phyloP scores from a whole-genome alignment of 495 filamentous ascomycete genomes.

The Podospora didyma region DNA sequence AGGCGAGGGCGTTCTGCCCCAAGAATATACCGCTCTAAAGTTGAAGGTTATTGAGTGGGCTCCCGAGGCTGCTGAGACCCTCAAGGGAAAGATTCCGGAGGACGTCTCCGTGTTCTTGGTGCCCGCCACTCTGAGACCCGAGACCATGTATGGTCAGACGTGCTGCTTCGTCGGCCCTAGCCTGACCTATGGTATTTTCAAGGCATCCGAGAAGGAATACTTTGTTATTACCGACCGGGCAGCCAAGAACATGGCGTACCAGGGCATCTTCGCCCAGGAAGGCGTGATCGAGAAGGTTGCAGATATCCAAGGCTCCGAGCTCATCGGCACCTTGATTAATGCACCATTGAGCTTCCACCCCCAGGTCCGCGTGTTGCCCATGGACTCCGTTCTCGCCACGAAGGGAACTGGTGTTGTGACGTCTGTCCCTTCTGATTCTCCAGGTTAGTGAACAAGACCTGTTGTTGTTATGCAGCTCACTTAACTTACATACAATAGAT shows the following conservation, averaged over 20 bases:
- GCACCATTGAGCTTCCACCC: conserved; percentile 81
- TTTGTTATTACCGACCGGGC: conserved; percentile 80
- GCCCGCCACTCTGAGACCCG: conserved; percentile 81
- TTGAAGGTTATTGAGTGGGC: conserved; percentile 80
- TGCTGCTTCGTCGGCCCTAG: conserved; percentile 83
- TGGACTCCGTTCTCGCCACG: conserved; percentile 82
- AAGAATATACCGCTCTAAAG: conserved; percentile 87
- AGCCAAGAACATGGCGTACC: conserved; percentile 90
- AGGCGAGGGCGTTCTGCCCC: conserved; percentile 79
- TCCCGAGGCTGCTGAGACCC: conserved; percentile 54
- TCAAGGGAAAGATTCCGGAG: conserved; percentile 69
- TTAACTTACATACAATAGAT: conserved; percentile 27
- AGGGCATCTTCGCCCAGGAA: conserved; percentile 70
- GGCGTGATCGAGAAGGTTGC: conserved; percentile 61
- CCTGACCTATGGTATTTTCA: conserved; percentile 7
- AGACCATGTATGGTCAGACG: conserved; percentile 97
- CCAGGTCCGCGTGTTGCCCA: conserved; percentile 78
- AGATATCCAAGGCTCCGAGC: conserved; percentile 64
- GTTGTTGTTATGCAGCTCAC: neutral
- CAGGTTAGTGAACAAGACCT: conserved; percentile 34
- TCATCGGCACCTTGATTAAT: conserved; percentile 76
- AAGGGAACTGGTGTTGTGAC: conserved; percentile 95
- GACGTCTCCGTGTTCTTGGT: conserved; percentile 79
- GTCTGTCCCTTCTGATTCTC: conserved; percentile 89
- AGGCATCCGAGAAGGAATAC: conserved; percentile 61